Evolutionary conservation across 2,329 filamentous ascomycete genomes (phyloP).

Genomic region (Pestalotiopsis sp.): DNA sequence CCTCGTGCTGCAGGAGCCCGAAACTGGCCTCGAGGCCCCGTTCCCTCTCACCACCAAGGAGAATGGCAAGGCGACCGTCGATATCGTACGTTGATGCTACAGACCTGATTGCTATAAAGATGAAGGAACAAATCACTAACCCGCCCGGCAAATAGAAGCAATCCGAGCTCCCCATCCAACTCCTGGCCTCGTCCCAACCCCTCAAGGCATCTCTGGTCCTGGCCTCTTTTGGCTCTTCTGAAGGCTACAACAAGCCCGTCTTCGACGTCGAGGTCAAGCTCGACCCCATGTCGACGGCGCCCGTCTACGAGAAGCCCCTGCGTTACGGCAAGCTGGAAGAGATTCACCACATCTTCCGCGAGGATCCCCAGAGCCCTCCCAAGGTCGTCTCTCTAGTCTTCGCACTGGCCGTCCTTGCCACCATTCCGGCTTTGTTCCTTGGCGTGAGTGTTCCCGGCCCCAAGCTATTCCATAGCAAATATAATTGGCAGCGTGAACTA

Average conservation of each 20-base stretch:
- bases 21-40: conserved; percentile 80
- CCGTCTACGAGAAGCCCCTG: conserved; percentile 66
- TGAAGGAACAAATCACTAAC: conserved; percentile 27
- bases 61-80: conserved; percentile 81
- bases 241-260: conserved; percentile 66
- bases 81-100: conserved; percentile 67
- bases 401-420: conserved; percentile 69
- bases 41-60: conserved; percentile 85
- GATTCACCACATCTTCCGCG: conserved; percentile 89
- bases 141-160: conserved; percentile 63
- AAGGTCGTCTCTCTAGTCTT: conserved; percentile 80
- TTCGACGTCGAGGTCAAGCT: conserved; percentile 73
- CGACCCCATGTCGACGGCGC: conserved; percentile 62
- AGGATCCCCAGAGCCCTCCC: conserved; percentile 79
- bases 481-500: conserved; percentile 14
- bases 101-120: conserved; percentile 7
- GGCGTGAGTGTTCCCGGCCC: conserved; percentile 53
- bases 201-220: conserved; percentile 82
- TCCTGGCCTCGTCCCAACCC: conserved; percentile 68
- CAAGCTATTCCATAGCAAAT: neutral
- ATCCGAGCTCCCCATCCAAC: conserved; percentile 84
- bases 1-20: conserved; percentile 75
- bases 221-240: conserved; percentile 79
- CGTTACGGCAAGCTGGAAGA: conserved; percentile 84
- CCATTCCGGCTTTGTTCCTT: conserved; percentile 73